Base-by-base conservation (phyloP, 1,284 basidiomycete genomes). In the Irpex sp. region DNA sequence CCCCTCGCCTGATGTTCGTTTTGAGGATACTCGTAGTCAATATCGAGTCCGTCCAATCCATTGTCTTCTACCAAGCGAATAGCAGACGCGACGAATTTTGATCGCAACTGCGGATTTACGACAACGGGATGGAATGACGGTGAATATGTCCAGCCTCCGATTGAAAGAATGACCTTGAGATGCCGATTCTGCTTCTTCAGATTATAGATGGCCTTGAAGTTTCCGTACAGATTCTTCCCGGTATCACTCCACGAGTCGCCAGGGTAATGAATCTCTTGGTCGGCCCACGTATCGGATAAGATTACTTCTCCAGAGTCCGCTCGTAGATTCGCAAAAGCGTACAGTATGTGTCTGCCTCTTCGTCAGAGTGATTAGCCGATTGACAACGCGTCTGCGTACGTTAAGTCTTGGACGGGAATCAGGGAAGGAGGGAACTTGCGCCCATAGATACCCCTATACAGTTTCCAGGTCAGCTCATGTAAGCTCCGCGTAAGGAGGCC, bases 81-180 rank as follows among this genome's bases (percentile, higher is more conserved):
- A 0, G 93, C 82, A 17, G 88, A 89, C 50, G 84, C 77, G 17
- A 96, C 94, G 68, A 98, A 99, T 58, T 82, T 86, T 15, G 83
- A 78, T 33, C 95, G 83, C 64, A 85, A 79, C 1, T 78, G 69
- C 0, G 87, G 81, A 58, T 83, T 81, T 57, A 88, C 79, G 57
- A 96, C 88, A 49, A 93, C 81, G 3, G 90, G 88, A 68, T 93
- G 90, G 75, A 93, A 87, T 4, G 81, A 80, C 2, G 92, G 87
- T 1, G 92, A 94, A 72, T 94, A 95, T 0, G 92, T 92, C 94
- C 93, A 96, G 4, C 94, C 94, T 15, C 94, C 94, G 62, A 97
- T 95, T 54, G 90, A 93, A 33, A 97, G 81, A 19, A 96, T 79
- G 5, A 94, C 82, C 71, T 95, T 95, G 66, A 97, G 82, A 68